Evolutionary conservation across 768 basidiomycete genomes (phyloP), one percentile per base, ranked within the genome.

Genomic region (Lyophyllum shimeji): DNA sequence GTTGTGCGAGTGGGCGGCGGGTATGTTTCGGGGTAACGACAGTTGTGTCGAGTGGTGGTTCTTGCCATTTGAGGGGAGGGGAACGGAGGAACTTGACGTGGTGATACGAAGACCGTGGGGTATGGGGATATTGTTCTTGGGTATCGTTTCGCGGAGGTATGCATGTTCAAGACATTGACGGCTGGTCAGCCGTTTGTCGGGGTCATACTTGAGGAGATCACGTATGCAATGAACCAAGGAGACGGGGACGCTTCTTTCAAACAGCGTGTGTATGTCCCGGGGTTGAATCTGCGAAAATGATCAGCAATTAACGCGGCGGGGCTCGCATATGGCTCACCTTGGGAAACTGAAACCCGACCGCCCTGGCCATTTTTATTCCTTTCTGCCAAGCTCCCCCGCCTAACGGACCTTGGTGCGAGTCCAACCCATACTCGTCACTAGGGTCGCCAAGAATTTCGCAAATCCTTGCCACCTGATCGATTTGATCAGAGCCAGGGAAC

Each of bases 391-490:
- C 78, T 7, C 96, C 97, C 7, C 97, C 97, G 9, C 97, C 97
- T 1, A 89, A 66, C 2, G 78, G 71, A 67, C 81, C 82, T 11
- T 87, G 85, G 56, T 86, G 78, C 27, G 75, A 71, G 67, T 97
- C 94, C 2, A 78, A 56, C 27, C 93, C 93, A 70, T 98, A 94
- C 39, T 89, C 87, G 56, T 87, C 81, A 48, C 81, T 80, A 24
- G 96, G 96, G 70, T 98, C 93, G 20, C 97, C 97, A 33, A 98
- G 81, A n/a, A 95, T 77, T 59, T 96, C 90, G 62, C 90, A 93
- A 57, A 98, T 97, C 68, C 87, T 80, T 58, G 80, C 85, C 33
- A 98, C 86, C 74, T 99, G 97, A 75, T 98, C 96, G 50, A 91
- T 77, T 68, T 97, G 95, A 67, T 87, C 88, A 50, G 87, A 85